A percentile compares a stretch with the other conserved stretches of the same genome.
Evolutionary conservation across 805 yeast genomes (phyloP).

Genomic region (Cyberlindnera meyerae): DNA sequence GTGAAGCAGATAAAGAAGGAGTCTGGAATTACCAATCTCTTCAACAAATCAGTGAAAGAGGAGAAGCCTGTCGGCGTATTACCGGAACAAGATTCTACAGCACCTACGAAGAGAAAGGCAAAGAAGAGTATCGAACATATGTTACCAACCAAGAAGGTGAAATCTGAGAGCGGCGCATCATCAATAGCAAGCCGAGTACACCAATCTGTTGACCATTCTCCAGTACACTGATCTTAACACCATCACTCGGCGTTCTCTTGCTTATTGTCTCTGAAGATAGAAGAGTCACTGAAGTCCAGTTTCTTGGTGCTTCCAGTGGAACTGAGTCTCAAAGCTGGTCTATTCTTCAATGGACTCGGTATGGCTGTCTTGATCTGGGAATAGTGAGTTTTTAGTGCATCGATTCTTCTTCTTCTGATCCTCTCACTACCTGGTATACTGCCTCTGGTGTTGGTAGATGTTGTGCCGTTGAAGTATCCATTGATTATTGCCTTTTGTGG

Average conservation of each 20-base stretch:
- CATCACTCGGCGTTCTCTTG: too few species aligned
- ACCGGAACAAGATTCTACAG: background rate
- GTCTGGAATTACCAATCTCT: slow-evolving; percentile 13
- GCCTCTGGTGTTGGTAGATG: slow-evolving; percentile 7
- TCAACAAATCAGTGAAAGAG: too few species aligned
- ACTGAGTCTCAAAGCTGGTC: background rate
- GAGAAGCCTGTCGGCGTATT: too few species aligned
- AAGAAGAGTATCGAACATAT: background rate
- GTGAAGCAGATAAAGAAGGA: slow-evolving; percentile 24
- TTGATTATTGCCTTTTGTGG: slow-evolving; percentile 16
- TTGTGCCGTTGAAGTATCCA: background rate
- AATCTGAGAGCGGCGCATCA: too few species aligned
- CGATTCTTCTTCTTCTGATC: slow-evolving; percentile 31
- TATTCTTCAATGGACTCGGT: slow-evolving; percentile 32
- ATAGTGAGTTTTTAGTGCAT: slow-evolving; percentile 32
- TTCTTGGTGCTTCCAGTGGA: slow-evolving; percentile 9
- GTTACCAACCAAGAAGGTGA: background rate
- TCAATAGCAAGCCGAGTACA: too few species aligned
- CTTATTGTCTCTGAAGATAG: slow-evolving; percentile 10
- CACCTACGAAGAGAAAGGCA: slow-evolving; percentile 2
- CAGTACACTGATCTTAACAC: too few species aligned
- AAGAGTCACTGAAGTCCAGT: slow-evolving; percentile 8
- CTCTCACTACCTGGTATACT: slow-evolving; percentile 35
- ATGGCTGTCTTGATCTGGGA: slow-evolving; percentile 31
- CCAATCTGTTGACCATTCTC: too few species aligned